Conservation (phyloP, 108 stramenopile genomes). For the Schizochytrium sp. region DNA sequence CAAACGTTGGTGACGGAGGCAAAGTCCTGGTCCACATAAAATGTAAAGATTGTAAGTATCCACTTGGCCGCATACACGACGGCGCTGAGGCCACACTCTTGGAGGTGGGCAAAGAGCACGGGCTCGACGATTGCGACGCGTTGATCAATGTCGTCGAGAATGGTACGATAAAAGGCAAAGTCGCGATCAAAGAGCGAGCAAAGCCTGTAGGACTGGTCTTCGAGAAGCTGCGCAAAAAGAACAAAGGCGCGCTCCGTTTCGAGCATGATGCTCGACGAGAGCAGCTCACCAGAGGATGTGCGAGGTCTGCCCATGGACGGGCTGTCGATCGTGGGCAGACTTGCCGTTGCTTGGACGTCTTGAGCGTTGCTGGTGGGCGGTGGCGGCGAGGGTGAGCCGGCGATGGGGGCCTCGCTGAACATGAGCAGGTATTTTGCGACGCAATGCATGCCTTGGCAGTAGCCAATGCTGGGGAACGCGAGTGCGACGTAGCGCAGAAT, state of each 20-base stretch:
- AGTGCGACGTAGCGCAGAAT: slow-evolving; percentile 13
- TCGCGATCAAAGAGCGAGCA: not conserved
- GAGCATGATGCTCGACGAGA: not conserved
- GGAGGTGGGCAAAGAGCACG: not conserved
- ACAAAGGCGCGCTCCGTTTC: slow-evolving; percentile 13
- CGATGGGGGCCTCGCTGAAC: slow-evolving; percentile 1
- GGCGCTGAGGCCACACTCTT: not conserved
- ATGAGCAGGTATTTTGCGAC: slow-evolving; percentile 3
- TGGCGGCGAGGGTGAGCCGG: not conserved
- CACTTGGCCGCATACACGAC: slow-evolving; percentile 9
- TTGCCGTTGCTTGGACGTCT: too few species aligned
- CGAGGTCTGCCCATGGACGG: not conserved
- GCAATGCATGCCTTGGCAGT: slow-evolving; percentile 11
- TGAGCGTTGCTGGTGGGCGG: not conserved
- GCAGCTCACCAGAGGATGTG: not conserved
- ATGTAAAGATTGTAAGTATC: not conserved
- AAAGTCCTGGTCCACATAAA: slow-evolving; percentile 16
- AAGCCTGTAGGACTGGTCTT: not conserved
- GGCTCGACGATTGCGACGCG: not conserved
- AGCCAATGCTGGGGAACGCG: not conserved
- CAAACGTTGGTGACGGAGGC: slow-evolving; percentile 4
- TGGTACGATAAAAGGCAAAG: not conserved
- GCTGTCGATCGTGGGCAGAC: too few species aligned
- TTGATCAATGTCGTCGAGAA: not conserved
- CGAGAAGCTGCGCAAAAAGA: slow-evolving; percentile 1